Evolutionary conservation across 768 basidiomycete genomes (phyloP), one percentile per base, ranked within the genome.

Genomic region (Roridomyces roridus): DNA sequence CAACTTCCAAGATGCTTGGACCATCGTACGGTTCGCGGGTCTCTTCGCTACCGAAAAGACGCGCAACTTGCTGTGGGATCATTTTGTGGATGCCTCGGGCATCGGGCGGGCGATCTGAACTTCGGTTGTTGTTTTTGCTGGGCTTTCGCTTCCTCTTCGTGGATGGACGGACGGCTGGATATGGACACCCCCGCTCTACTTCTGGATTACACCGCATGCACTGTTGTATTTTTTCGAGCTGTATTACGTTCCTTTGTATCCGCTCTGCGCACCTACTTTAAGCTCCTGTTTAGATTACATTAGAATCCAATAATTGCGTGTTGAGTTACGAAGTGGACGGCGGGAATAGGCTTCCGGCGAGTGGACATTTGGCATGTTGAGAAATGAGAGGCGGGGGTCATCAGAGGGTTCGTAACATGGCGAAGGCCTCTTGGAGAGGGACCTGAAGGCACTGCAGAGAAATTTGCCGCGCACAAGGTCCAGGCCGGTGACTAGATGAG

Each of bases 1-100:
- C 57, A 85, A 87, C 66, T 92, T 91, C 79, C 79, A 83, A 40
- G 92, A 94, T 67, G 84, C 85, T 1, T 86, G 85, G 82, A 78
- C 74, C 43, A 77, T 87, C 12, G 65, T 86, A 9, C 73, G 73
- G 49, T 81, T 87, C 46, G 79, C 80, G 35, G 65, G 74, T 8
- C 73, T 75, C 11, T 75, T 87, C 5, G 80, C 76, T 4, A 69
- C 75, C 5, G 74, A 76, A 41, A 64, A 62, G n/a, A 60, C 70
- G 31, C 66, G 81, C 23, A 65, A 59, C 47, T 62, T 60, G 0
- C 69, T 81, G 43, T 83, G 80, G 80, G 72, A 81, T 4, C 62
- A 64, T 4, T 80, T 73, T 72, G 51, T 62, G n/a, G 61, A 70
- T 12, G 56, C 49, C 31, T 49, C 46, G 26, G 52, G 49, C 18